Evolutionary conservation across 2,329 filamentous ascomycete genomes (phyloP).

Genomic region (Chaetomium globosum): DNA sequence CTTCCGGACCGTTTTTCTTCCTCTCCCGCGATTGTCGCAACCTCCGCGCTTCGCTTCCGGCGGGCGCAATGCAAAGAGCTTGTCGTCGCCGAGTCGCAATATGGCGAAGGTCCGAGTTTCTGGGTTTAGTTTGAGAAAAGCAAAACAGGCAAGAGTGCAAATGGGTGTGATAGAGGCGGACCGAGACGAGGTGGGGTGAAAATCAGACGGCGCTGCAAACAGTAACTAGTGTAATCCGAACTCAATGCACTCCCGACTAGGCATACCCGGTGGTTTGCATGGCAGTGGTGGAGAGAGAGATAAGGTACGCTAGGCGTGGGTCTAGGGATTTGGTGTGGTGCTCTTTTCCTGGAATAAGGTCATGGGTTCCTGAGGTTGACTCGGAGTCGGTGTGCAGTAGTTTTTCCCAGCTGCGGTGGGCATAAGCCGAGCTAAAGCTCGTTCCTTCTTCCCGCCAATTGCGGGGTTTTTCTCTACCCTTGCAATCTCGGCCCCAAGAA

Average conservation of each 20-base stretch:
- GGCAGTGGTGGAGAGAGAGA: conserved; percentile 17
- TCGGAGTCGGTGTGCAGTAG: not conserved
- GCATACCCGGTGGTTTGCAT: conserved; percentile 12
- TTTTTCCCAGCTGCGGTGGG: not conserved
- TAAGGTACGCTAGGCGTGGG: not conserved
- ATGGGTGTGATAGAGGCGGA: not conserved
- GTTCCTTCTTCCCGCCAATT: conserved; percentile 22
- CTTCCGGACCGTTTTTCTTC: not conserved
- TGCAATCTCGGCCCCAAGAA: not conserved
- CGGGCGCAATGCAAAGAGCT: not conserved
- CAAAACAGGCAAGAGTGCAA: not conserved
- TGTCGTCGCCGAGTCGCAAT: conserved; percentile 20
- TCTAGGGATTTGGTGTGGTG: conserved; percentile 1
- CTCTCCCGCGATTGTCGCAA: conserved; percentile 14
- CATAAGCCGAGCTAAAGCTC: conserved; percentile 20
- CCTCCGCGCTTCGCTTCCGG: conserved; percentile 14
- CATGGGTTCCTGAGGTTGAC: not conserved
- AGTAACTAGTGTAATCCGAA: not conserved
- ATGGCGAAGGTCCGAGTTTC: not conserved
- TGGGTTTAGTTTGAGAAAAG: not conserved
- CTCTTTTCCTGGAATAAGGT: conserved; percentile 7
- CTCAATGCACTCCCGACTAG: conserved; percentile 14
- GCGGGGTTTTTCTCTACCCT: conserved; percentile 28
- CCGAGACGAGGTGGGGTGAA: conserved; percentile 21
- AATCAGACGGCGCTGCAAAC: conserved; percentile 11